phyloP scores from a whole-genome alignment of 2,329 filamentous ascomycete species.

The Stagonosporopsis rhizophila region DNA sequence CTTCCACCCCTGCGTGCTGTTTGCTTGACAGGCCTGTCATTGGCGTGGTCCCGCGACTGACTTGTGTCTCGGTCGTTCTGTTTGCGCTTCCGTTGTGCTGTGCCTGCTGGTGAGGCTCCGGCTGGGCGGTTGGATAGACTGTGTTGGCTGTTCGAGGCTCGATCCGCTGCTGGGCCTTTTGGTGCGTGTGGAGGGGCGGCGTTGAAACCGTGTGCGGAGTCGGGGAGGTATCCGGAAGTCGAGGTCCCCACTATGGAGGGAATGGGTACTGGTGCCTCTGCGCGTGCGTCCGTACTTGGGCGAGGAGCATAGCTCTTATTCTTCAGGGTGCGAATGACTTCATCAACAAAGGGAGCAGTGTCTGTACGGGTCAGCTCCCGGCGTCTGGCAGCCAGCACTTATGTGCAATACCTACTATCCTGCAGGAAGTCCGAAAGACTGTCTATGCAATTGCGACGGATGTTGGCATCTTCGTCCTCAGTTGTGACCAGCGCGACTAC shows the following conservation, averaged over 20 bases:
- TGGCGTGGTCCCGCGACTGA: conserved; percentile 44
- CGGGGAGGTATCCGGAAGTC: conserved; percentile 29
- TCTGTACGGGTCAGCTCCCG: conserved; percentile 51
- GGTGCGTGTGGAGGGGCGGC: conserved; percentile 34
- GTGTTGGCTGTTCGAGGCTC: conserved; percentile 18
- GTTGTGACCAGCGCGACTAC: conserved; percentile 78
- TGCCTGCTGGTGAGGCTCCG: conserved; percentile 6
- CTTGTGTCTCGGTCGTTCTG: conserved; percentile 63
- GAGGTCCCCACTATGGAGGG: conserved; percentile 33
- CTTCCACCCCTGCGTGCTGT: conserved; percentile 60
- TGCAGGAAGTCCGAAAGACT: conserved; percentile 79
- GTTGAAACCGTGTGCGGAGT: conserved; percentile 25
- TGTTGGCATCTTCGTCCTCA: conserved; percentile 64
- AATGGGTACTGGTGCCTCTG: conserved; percentile 32
- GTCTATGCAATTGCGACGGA: conserved; percentile 71
- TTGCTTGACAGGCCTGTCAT: conserved; percentile 61
- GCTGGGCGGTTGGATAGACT: too few species aligned
- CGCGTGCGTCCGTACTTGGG: conserved; percentile 32
- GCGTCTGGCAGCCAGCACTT: background rate
- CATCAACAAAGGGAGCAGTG: conserved; percentile 69
- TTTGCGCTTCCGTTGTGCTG: conserved; percentile 59
- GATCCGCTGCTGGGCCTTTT: conserved; percentile 30
- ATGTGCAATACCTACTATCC: conserved; percentile 60
- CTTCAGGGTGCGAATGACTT: conserved; percentile 71
- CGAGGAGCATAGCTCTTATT: conserved; percentile 56